Percentiles rank a stretch among this genome's conserved stretches.
These are phyloP conservation scores for Lichina pygmaea DNA, from an alignment of 495 filamentous ascomycete species.

Conservation along the genomic window DNA sequence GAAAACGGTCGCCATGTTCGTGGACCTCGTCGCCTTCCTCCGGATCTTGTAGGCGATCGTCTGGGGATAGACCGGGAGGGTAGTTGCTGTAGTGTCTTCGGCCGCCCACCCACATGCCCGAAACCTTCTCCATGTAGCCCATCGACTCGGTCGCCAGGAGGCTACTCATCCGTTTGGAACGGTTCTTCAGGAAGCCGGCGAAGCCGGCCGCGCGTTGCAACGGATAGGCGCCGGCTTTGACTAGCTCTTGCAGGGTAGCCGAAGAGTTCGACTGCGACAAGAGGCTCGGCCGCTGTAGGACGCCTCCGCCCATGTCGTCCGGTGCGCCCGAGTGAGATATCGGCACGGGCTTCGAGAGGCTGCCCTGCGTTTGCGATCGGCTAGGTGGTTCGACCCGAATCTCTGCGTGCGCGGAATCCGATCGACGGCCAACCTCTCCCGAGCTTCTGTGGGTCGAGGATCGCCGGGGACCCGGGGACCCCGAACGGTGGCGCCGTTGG, in stretches of 20 bases:
- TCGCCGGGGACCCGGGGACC: constrained; percentile 4
- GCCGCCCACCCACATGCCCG: constrained; percentile 88
- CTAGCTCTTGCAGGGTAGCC: constrained; percentile 40
- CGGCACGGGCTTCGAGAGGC: neutral
- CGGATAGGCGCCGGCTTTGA: constrained; percentile 51
- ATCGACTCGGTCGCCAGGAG: constrained; percentile 80
- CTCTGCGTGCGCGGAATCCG: constrained; percentile 6
- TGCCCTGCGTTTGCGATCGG: neutral
- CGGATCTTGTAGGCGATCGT: constrained; percentile 18
- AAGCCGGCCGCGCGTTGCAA: constrained; percentile 66
- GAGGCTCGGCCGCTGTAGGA: neutral
- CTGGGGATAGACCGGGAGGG: constrained; percentile 34
- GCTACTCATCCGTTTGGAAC: constrained; percentile 56
- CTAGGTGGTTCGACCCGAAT: neutral
- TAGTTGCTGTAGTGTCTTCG: constrained; percentile 61
- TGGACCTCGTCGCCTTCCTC: constrained; percentile 25
- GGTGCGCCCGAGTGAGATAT: neutral
- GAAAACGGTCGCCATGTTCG: constrained; percentile 50
- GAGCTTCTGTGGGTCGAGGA: neutral
- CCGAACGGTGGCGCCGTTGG: constrained; percentile 13
- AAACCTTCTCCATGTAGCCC: constrained; percentile 92
- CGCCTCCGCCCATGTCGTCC: no score
- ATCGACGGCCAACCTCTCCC: constrained; percentile 6
- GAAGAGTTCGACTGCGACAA: constrained; percentile 10
- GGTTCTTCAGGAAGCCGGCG: constrained; percentile 55